A percentile compares a stretch with the other conserved stretches of the same genome.
Evolutionary conservation across 768 basidiomycete species (phyloP).

Genomic region (Epithele typhae): DNA sequence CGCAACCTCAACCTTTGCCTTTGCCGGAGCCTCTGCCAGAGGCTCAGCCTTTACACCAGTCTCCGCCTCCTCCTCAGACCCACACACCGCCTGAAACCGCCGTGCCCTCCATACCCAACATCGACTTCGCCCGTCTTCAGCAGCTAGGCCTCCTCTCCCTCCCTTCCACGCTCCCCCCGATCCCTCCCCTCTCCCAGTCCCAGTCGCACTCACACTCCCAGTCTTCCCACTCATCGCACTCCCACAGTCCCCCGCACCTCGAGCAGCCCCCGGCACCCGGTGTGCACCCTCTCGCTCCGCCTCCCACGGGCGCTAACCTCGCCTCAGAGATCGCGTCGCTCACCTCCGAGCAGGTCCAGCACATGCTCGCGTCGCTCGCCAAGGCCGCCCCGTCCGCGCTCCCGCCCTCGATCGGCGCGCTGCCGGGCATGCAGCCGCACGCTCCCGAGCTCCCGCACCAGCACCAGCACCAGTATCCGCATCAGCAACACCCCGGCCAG

Average conservation of each 20-base stretch:
- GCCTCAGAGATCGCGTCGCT: constrained; percentile 70
- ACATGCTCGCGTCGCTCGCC: constrained; percentile 54
- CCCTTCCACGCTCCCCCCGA: background rate
- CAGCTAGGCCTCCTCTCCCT: constrained; percentile 8
- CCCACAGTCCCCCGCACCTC: background rate
- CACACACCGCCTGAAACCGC: background rate
- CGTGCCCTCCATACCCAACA: constrained; percentile 4
- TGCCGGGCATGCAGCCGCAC: constrained; percentile 10
- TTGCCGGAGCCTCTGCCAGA: too few relatives aligned
- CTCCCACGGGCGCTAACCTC: constrained; percentile 34
- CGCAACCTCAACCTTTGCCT: too few relatives aligned
- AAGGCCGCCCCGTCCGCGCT: background rate
- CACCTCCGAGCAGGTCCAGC: constrained; percentile 72
- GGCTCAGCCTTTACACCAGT: too few relatives aligned
- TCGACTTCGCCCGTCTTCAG: constrained; percentile 11
- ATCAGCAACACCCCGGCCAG: background rate
- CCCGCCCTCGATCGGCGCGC: background rate
- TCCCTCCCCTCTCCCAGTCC: background rate
- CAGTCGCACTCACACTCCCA: background rate
- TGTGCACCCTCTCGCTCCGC: constrained; percentile 17
- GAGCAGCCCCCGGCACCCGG: constrained; percentile 2
- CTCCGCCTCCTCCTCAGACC: constrained; percentile 6
- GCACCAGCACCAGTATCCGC: background rate
- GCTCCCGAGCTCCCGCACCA: background rate
- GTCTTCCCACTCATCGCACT: background rate